Conservation (phyloP, 2,329 filamentous ascomycete genomes). For the Phaeophleospora eucalypticola region DNA sequence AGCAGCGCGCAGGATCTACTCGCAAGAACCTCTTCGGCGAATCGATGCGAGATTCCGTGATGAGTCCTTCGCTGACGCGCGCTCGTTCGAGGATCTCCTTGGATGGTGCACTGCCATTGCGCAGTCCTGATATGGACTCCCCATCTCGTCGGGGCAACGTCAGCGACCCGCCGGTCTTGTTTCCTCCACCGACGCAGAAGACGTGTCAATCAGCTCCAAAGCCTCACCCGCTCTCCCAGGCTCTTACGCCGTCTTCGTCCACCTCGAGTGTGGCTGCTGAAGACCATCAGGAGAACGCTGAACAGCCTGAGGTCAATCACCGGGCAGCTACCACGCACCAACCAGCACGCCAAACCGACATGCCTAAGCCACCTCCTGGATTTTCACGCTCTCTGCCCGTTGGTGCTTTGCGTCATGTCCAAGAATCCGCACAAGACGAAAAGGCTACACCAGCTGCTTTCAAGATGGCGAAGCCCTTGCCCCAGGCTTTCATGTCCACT, state of each 20-base stretch:
- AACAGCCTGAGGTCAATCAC: conserved; percentile 2
- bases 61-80: conserved; percentile 28
- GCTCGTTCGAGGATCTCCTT: conserved; percentile 66
- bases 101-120: conserved; percentile 69
- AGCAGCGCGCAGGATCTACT: conserved; percentile 65
- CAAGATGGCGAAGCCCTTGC: conserved; percentile 70
- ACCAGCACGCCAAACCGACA: background rate
- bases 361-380: conserved; percentile 49
- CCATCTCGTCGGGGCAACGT: conserved; percentile 53
- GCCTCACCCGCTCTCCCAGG: conserved; percentile 79
- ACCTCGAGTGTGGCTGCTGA: conserved; percentile 73
- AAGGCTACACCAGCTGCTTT: conserved; percentile 74
- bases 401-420: conserved; percentile 55
- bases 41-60: conserved; percentile 20
- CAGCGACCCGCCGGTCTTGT: conserved; percentile 56
- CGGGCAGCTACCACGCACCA: background rate
- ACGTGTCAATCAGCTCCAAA: conserved; percentile 38
- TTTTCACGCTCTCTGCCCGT: conserved; percentile 75
- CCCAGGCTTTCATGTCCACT: conserved; percentile 88
- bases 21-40: conserved; percentile 39
- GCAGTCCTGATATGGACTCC: conserved; percentile 64
- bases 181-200: conserved; percentile 30
- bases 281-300: conserved; percentile 36
- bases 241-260: conserved; percentile 82
- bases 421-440: conserved; percentile 36